These are phyloP conservation scores for Blastobotrys indianensis DNA, from an alignment of 1,139 yeast species.

Conservation along the genomic window DNA sequence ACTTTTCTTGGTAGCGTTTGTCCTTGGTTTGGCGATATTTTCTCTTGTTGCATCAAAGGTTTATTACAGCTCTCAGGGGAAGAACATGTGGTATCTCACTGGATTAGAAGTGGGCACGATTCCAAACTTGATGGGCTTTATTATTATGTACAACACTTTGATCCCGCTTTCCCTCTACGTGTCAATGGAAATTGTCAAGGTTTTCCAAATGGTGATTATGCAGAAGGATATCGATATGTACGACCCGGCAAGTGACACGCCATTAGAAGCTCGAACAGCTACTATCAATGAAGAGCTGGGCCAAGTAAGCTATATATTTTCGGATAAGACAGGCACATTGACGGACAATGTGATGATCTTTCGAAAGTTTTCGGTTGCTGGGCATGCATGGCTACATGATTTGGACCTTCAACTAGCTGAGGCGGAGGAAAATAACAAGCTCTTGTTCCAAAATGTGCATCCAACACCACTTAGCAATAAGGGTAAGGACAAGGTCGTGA, in stretches of 20 bases:
- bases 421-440: conserved; percentile 9
- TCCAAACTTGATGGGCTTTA: conserved; percentile 88
- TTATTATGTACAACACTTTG: conserved; percentile 94
- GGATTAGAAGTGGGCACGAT: conserved; percentile 80
- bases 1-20: conserved; percentile 79
- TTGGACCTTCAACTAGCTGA: conserved; percentile 43
- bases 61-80: conserved; percentile 40
- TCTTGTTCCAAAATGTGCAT: too few relatives aligned
- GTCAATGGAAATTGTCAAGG: conserved; percentile 92
- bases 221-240: conserved; percentile 96
- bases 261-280: conserved; percentile 92
- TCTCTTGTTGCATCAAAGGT: conserved; percentile 76
- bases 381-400: conserved; percentile 86
- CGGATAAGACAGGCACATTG: conserved; percentile 95
- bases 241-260: conserved; percentile 74
- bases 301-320: conserved; percentile 88
- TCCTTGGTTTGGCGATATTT: conserved; percentile 64
- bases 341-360: conserved; percentile 46
- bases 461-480: too few relatives aligned
- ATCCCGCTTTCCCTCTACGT: conserved; percentile 93
- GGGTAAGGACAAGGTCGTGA: background rate
- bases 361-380: conserved; percentile 46
- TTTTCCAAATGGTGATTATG: conserved; percentile 71
- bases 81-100: conserved; percentile 62
- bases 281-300: conserved; percentile 95